Base-by-base conservation (phyloP, 2,329 filamentous ascomycete species). In the Dryadomyces quercivorus region DNA sequence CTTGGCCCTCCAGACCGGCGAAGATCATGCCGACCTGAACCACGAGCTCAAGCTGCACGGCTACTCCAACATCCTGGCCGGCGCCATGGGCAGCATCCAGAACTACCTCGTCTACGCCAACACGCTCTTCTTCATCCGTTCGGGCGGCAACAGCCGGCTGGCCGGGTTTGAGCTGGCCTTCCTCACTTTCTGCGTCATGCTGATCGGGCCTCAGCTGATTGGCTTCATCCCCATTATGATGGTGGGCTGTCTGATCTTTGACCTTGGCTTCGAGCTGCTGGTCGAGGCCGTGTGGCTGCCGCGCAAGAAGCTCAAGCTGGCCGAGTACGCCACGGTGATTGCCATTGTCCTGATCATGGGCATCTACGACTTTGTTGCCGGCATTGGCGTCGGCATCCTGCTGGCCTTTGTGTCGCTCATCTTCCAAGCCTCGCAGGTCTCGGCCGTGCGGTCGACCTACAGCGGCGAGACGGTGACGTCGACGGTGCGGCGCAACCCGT, bases 71-170 rank as follows among this genome's bases (percentile, higher is more conserved):
- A 85, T 91, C 18, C 62, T 97, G 12, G 97, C 92, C 9, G 93
- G 93, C 2, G 80, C 85, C 59, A 75, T 81, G 13, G 93, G 93
- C 13, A 96, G 91, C 64, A 94, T 98, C 56, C 78, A 94, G 69
- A 98, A 98, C 67, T 98, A 98, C 64, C 78, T 98, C 1, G 93
- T 98, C 0, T 98, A 97, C 64, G 92, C 92, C 56, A 98, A 98
- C 66, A 96, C 90, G 59, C 80, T 95, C n/a, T 82, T 98, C 55
- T 97, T 98, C 69, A 95, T 97, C 66, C 82, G 87, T 26, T 95
- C 90, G 49, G 93, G 93, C 16, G 93, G 92, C 20, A 82, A 94
- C 65, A 91, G 82, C 62, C 84, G 93, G 50, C 72, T 95, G 47
- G 93, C 91, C 9, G 93, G 93, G 3, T 77, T 91, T 26, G 80